These are phyloP conservation scores for Malassezia globosa DNA, from an alignment of 1,284 basidiomycete genomes.

Conservation along the genomic window DNA sequence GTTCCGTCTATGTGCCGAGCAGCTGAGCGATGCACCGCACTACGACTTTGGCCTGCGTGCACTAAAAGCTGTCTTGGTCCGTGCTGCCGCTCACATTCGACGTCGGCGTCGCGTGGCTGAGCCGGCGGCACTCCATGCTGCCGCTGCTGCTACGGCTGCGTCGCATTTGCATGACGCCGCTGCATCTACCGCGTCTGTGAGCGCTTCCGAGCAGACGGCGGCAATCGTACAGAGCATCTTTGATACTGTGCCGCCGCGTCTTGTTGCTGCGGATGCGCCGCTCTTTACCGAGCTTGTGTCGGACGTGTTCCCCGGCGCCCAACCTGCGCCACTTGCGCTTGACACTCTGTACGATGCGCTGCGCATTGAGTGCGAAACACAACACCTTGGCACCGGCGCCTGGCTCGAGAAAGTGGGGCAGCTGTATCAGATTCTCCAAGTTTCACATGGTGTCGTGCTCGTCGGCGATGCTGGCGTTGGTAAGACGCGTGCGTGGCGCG, in stretches of 20 bases:
- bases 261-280: slow-evolving; percentile 93
- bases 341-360: slow-evolving; percentile 75
- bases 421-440: slow-evolving; percentile 97
- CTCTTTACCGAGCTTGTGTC: slow-evolving; percentile 82
- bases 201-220: slow-evolving; percentile 71
- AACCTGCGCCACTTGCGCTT: slow-evolving; percentile 78
- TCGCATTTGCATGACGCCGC: slow-evolving; percentile 12
- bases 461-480: slow-evolving; percentile 94
- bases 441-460: slow-evolving; percentile 99
- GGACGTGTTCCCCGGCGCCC: slow-evolving; percentile 93
- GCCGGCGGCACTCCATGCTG: too few relatives aligned
- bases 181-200: background rate
- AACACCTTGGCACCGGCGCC: slow-evolving; percentile 68
- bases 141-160: slow-evolving; percentile 1
- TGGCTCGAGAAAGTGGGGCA: slow-evolving; percentile 96
- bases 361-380: slow-evolving; percentile 71
- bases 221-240: slow-evolving; percentile 98
- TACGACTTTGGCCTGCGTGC: slow-evolving; percentile 99
- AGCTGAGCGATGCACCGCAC: slow-evolving; percentile 91
- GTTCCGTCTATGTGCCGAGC: slow-evolving; percentile 95
- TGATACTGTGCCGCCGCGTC: slow-evolving; percentile 94
- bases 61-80: slow-evolving; percentile 87
- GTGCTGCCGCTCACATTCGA: slow-evolving; percentile 94
- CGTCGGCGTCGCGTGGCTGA: slow-evolving; percentile 49
- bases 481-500: slow-evolving; percentile 94